Base-by-base conservation (phyloP, 495 filamentous ascomycete species). In the Talaromyces proteolyticus region DNA sequence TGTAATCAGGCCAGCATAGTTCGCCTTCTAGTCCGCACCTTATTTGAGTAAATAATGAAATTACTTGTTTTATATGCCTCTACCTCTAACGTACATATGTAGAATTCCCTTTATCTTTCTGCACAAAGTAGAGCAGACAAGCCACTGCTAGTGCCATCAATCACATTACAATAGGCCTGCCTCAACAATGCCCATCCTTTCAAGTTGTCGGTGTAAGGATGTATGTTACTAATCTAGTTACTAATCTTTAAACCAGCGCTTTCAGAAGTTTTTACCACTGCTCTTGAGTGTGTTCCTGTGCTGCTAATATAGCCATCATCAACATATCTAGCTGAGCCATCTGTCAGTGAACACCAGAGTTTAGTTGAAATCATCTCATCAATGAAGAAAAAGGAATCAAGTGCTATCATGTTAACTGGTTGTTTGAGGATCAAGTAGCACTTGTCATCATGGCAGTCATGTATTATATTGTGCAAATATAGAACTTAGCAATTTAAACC, bases 371-470 rank as follows among this genome's bases (percentile, higher is more conserved):
- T 69, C 70, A 57, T 67, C 65, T 67, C n/a, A 81, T 54, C 0
- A 68, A 63, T 73, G 19, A 58, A 47, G 12, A 63, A 57, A 47
- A 73, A 81, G 58, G 82, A 79, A 56, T 80, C 66, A 24, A 77
- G 57, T 1, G 52, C 64, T 50, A 70, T 61, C 1, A 18, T 26
- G 19, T 37, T 26, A 10, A 24, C 24, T 16, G 17, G 14, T 3
- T 48, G 16, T 18, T 40, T 37, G 36, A 38, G 26, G 29, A 48
- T 48, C 26, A 38, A 11, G 1, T 11, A 18, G 4, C 24, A 48
- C 26, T 44, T 48, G 26, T 39, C 29, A 34, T 50, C 47, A 8
- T 29, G 47, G 14, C 14, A 50, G 39, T 50, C 47, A 21, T 42
- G 47, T 11, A 50, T n/a, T 29, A 50, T 42, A 16, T 50, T 50